A percentile compares a stretch with the other conserved stretches of the same genome.
Conservation (phyloP, 805 yeast genomes). For the Wickerhamomyces silvicola region DNA sequence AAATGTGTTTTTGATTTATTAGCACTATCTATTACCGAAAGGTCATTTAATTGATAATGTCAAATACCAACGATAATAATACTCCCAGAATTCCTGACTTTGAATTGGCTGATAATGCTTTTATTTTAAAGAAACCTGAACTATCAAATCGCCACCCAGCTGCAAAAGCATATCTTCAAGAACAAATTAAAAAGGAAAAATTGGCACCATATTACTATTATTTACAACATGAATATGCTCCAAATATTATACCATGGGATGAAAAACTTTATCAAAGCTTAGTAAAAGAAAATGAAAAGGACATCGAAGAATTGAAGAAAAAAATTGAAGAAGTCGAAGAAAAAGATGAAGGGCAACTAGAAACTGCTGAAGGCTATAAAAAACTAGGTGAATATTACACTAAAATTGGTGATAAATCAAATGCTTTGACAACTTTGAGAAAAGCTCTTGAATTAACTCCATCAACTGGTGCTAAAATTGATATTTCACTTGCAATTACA, state of each 20-base stretch:
- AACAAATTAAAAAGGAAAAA: slow-evolving; percentile 49
- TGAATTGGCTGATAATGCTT: slow-evolving; percentile 73
- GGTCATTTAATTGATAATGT: too few relatives aligned
- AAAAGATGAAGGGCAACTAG: slow-evolving; percentile 78
- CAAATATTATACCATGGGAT: slow-evolving; percentile 49
- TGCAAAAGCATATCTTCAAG: slow-evolving; percentile 40
- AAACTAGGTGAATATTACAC: slow-evolving; percentile 87
- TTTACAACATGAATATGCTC: slow-evolving; percentile 42
- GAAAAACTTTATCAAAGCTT: slow-evolving; percentile 47
- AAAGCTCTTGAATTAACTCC: slow-evolving; percentile 76
- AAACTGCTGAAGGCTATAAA: slow-evolving; percentile 67
- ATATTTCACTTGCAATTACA: slow-evolving; percentile 70
- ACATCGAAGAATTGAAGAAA: slow-evolving; percentile 40
- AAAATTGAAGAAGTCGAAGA: slow-evolving; percentile 43
- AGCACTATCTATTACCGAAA: too few relatives aligned
- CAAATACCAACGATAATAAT: slow-evolving; percentile 6
- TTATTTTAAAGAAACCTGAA: slow-evolving; percentile 43
- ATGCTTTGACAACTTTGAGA: slow-evolving; percentile 59
- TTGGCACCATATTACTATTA: slow-evolving; percentile 82
- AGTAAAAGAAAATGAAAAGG: slow-evolving; percentile 44
- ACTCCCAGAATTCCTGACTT: slow-evolving; percentile 65
- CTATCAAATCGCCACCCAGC: slow-evolving; percentile 35
- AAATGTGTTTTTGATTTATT: too few relatives aligned
- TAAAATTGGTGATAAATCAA: slow-evolving; percentile 69
- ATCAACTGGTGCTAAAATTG: slow-evolving; percentile 86